Evolutionary conservation across 1,284 basidiomycete genomes (phyloP), one percentile per base, ranked within the genome.

Genomic region (Microbotryum saponariae): DNA sequence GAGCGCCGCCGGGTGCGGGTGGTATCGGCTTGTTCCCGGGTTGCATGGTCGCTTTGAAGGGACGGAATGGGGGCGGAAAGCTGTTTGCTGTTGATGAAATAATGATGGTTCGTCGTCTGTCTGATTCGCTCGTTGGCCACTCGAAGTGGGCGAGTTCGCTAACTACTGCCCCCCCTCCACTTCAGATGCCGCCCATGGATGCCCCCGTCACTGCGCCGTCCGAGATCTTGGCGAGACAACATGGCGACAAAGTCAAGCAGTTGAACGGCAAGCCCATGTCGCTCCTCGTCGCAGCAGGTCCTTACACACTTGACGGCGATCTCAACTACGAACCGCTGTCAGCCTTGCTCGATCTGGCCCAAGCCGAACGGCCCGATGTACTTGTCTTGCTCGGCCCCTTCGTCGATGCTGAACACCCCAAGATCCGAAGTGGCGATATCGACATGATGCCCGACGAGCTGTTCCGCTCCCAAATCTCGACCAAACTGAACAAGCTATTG

Each of bases 361-460:
- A 81, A 65, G 73, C 77, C 12, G 80, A 80, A 31, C 84, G 85
- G 66, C 92, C 93, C 1, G 82, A 86, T 51, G 86, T 88, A 0
- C 72, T 94, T 1, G 76, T 97, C 12, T 77, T 97, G 59, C 77
- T 89, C 16, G 94, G 94, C 0, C 94, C 94, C 1, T 97, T 97
- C 72, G 76, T 97, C 45, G 89, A 94, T 67, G 75, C 81, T 0
- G 74, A 80, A 16, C 91, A 97, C 75, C 82, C 87, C 0, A 77
- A 80, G 49, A 82, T 97, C 63, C 83, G 83, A 72, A 74, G 78
- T 3, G 91, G 91, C 2, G 85, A 89, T 50, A 74, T 86, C 29
- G 83, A 86, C 59, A 76, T 81, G 56, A 77, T 83, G 4, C 88
- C 90, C 0, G 69, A 75, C 0, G 82, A 84, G 16, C 77, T 96